phyloP scores from a whole-genome alignment of 345 rosid genomes.

The Citrus hindsii region DNA sequence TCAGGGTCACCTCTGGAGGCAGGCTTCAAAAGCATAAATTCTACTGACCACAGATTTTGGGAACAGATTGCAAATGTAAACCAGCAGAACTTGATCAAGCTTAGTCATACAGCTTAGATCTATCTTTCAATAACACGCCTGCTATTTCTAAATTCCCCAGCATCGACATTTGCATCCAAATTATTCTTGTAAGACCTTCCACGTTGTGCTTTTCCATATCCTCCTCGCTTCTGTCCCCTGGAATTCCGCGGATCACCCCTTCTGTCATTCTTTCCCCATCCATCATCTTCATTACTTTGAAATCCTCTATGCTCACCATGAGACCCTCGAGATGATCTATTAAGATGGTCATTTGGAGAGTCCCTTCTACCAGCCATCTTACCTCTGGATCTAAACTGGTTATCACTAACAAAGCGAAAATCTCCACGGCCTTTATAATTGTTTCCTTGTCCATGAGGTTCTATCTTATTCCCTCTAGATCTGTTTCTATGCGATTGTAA shows the following conservation, averaged over 20 bases:
- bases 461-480: slow-evolving; percentile 25
- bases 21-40: neutral
- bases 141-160: slow-evolving; percentile 43
- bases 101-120: neutral
- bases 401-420: slow-evolving; percentile 20
- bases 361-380: slow-evolving; percentile 35
- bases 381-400: slow-evolving; percentile 20
- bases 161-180: slow-evolving; percentile 10
- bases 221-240: slow-evolving; percentile 18
- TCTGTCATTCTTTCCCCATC: slow-evolving; percentile 13
- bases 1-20: neutral
- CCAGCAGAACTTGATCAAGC: neutral
- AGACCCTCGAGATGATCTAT: slow-evolving; percentile 24
- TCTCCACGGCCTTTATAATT: slow-evolving; percentile 22
- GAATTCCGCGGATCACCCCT: slow-evolving; percentile 12
- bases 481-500: slow-evolving; percentile 22
- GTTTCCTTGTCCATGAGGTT: slow-evolving; percentile 27
- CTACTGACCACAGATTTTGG: neutral
- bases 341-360: slow-evolving; percentile 17
- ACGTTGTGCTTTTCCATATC: slow-evolving; percentile 6
- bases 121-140: slow-evolving; percentile 59
- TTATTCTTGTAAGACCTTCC: slow-evolving; percentile 20
- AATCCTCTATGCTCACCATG: slow-evolving; percentile 28
- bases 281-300: slow-evolving; percentile 12
- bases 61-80: neutral